A percentile compares a stretch with the other conserved stretches of the same genome.
Evolutionary conservation across 1,284 basidiomycete species (phyloP).

Genomic region (Microbotryum lychnidis-dioicae): DNA sequence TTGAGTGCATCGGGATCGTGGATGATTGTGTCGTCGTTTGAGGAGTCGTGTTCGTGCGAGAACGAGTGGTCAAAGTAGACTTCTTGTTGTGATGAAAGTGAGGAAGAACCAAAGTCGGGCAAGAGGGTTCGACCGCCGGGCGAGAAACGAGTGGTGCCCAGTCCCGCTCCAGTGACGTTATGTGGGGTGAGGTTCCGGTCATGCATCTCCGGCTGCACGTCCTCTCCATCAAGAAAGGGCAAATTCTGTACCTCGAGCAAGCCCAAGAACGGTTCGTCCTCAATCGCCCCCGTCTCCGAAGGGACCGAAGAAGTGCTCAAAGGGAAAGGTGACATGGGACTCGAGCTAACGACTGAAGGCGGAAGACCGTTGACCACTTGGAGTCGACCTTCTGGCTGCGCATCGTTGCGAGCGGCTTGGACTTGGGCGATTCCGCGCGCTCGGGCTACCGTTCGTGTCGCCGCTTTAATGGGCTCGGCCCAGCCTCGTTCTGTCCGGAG

Average conservation of each 20-base stretch:
- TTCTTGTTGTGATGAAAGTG: constrained; percentile 4
- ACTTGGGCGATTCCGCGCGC: constrained; percentile 75
- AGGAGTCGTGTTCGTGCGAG: not conserved
- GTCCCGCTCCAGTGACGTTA: not conserved
- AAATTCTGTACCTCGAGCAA: too few species aligned
- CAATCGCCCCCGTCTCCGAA: not conserved
- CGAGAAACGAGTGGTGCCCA: constrained; percentile 13
- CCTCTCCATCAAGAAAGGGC: too few species aligned
- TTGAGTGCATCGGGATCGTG: constrained; percentile 1
- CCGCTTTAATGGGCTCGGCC: constrained; percentile 82
- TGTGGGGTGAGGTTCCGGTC: not conserved
- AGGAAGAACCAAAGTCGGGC: not conserved
- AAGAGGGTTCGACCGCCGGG: constrained; percentile 1
- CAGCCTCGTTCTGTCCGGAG: constrained; percentile 64
- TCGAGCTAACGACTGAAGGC: constrained; percentile 33
- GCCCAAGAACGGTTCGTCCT: too few species aligned
- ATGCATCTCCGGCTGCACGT: too few species aligned
- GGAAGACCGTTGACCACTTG: constrained; percentile 73
- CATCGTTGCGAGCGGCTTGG: constrained; percentile 35
- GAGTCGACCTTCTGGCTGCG: constrained; percentile 42
- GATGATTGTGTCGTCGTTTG: not conserved
- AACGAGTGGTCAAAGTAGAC: not conserved
- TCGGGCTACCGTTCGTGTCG: constrained; percentile 56
- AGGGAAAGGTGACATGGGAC: constrained; percentile 40
- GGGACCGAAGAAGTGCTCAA: constrained; percentile 49